Percentiles rank a stretch among this genome's conserved stretches.
Conservation (phyloP, 2,329 filamentous ascomycete genomes). For the Aspergillus thermomutatus region DNA sequence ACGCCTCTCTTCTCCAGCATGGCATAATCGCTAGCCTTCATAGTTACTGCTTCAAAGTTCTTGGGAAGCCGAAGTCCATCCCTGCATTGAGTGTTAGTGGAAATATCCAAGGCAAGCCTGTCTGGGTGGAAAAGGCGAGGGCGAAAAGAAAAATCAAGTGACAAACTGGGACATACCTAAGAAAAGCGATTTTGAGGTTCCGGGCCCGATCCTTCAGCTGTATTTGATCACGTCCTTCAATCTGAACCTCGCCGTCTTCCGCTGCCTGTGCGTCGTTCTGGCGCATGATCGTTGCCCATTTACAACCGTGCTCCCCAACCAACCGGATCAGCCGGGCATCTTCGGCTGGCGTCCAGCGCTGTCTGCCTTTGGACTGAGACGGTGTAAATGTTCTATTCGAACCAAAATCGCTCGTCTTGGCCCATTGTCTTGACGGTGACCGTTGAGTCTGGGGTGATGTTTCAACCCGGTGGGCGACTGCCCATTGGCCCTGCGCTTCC, state of each 20-base stretch:
- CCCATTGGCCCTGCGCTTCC: not conserved
- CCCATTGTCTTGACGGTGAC: not conserved
- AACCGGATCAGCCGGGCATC: constrained; percentile 46
- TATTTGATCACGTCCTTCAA: constrained; percentile 47
- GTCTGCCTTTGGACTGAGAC: not conserved
- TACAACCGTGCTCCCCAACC: constrained; percentile 45
- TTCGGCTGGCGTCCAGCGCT: constrained; percentile 40
- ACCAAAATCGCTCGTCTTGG: not conserved
- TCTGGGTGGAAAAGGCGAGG: not conserved
- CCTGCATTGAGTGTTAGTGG: constrained; percentile 17
- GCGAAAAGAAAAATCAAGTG: constrained; percentile 2
- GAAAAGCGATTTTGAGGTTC: constrained; percentile 48
- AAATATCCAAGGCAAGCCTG: not conserved
- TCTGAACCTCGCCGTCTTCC: constrained; percentile 25
- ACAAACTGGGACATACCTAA: constrained; percentile 29
- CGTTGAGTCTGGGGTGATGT: not conserved
- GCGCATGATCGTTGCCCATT: constrained; percentile 47
- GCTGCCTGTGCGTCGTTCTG: constrained; percentile 27
- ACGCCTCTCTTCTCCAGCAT: constrained; percentile 11
- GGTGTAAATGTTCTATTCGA: not conserved
- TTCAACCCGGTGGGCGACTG: not conserved
- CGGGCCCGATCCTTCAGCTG: constrained; percentile 55
- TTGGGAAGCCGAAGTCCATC: constrained; percentile 33
- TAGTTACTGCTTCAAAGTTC: constrained; percentile 43
- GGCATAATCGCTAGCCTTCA: constrained; percentile 26